These are phyloP conservation scores for Castanospermum australe DNA, from an alignment of 306 rosid genomes.

Conservation along the genomic window DNA sequence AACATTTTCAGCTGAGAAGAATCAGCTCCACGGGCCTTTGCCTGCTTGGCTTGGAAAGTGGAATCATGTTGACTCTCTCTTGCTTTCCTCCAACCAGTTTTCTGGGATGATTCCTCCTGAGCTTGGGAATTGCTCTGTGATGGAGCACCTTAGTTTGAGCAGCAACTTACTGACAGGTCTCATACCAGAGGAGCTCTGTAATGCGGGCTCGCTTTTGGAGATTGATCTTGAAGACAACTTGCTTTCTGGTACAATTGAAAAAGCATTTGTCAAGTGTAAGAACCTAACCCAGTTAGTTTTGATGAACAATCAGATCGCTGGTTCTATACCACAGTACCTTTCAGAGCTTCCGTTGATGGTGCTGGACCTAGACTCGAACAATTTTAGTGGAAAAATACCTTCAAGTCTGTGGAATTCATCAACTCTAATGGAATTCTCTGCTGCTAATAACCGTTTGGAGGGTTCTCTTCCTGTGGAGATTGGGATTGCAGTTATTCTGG, in stretches of 20 bases:
- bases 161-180: constrained; percentile 66
- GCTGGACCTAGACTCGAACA: constrained; percentile 79
- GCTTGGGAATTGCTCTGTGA: constrained; percentile 81
- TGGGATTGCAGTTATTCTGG: constrained; percentile 58
- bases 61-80: constrained; percentile 49
- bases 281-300: constrained; percentile 71
- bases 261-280: constrained; percentile 59
- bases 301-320: constrained; percentile 67
- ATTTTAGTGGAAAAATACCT: constrained; percentile 77
- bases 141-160: constrained; percentile 71
- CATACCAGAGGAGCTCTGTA: constrained; percentile 78
- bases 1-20: constrained; percentile 81
- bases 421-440: constrained; percentile 80
- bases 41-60: constrained; percentile 92
- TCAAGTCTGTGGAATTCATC: constrained; percentile 56
- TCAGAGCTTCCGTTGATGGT: constrained; percentile 80
- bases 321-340: constrained; percentile 76
- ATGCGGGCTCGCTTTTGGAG: constrained; percentile 67
- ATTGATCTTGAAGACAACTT: constrained; percentile 70
- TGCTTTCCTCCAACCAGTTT: constrained; percentile 69
- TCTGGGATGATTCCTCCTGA: constrained; percentile 76
- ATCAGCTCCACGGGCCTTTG: constrained; percentile 76
- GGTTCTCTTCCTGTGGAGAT: constrained; percentile 77
- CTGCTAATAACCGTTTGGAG: constrained; percentile 70
- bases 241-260: constrained; percentile 64